phyloP scores from a whole-genome alignment of 2,329 filamentous ascomycete genomes.

The Colletotrichum sp. region DNA sequence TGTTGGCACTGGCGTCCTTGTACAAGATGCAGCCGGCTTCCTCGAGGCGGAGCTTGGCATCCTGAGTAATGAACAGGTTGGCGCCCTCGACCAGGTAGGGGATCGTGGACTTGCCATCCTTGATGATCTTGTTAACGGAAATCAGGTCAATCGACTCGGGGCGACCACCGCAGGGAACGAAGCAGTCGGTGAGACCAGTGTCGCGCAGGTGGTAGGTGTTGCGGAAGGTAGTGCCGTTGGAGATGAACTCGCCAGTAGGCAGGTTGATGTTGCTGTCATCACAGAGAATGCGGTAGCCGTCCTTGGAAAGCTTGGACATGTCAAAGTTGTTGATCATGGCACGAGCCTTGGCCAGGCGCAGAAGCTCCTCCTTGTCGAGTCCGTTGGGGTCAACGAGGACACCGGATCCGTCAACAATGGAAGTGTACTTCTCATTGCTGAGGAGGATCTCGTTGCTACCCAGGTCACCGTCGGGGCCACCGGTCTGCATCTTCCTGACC shows the following conservation, averaged over 20 bases:
- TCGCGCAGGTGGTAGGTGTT: constrained; percentile 95
- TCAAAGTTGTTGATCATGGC: constrained; percentile 93
- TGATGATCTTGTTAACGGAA: constrained; percentile 85
- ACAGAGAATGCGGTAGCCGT: constrained; percentile 90
- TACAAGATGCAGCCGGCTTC: constrained; percentile 93
- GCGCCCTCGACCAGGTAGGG: constrained; percentile 98
- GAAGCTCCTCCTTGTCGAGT: constrained; percentile 81
- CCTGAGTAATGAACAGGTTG: constrained; percentile 98
- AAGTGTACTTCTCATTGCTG: constrained; percentile 92
- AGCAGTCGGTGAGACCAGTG: constrained; percentile 79
- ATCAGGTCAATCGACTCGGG: constrained; percentile 96
- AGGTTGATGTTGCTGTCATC: constrained; percentile 91
- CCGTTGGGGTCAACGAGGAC: constrained; percentile 94
- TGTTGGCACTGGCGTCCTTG: constrained; percentile 99
- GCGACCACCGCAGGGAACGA: constrained; percentile 95
- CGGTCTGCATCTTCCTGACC: constrained; percentile 95
- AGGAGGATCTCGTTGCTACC: constrained; percentile 98
- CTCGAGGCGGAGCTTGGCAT: constrained; percentile 94
- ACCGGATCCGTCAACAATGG: constrained; percentile 95
- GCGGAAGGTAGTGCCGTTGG: constrained; percentile 93
- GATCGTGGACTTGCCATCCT: constrained; percentile 84
- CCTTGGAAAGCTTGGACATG: constrained; percentile 79
- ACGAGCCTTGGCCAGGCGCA: constrained; percentile 83
- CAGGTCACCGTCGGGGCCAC: constrained; percentile 94
- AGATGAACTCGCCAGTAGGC: constrained; percentile 83